Evolutionary conservation across 1,139 yeast genomes (phyloP), one percentile per base, ranked within the genome.

Genomic region (Blastobotrys malaysiensis): DNA sequence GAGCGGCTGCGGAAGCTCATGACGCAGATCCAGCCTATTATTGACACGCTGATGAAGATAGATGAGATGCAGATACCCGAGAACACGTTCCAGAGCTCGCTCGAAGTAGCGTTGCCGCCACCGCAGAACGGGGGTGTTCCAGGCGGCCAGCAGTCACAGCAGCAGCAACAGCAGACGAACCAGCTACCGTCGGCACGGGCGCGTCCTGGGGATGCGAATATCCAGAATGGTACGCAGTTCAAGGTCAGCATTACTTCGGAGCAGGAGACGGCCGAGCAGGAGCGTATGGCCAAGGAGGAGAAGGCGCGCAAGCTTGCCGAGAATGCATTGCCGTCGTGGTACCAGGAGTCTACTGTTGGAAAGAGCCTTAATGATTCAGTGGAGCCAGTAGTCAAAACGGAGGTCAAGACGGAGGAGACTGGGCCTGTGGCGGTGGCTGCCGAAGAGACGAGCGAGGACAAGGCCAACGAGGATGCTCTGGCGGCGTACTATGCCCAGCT

Each of bases 261-360:
- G 65, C 95, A 88, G 68, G 97, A 90, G 66, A 83, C 84, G 59
- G 80, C 82, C 60, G 87, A 68, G 46, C 60, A 59, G 50, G 73
- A 66, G 52, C 63, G 81, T 61, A 79, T 81, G 66, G 91, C 85
- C 63, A 81, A 78, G 60, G 79, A 83, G 77, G 82, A 84, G 78
- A 88, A 86, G 69, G 80, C 65, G 45, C 63, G 71, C 39, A 65
- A 65, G 48, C 72, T 91, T 68, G 87, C 88, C 67, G 97, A 91
- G 70, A 93, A 95, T 68, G 97, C 97, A 1, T 77, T 93, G 62
- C 99, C 99, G 9, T 84, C 95, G 21, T 93, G 99, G 99, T 97
- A 93, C 69, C 81, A 86, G 61, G 85, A 85, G 62, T 84, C 95
- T 65, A 90, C 99, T 0, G 95, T 93, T 59, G 97, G 96, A 46